A percentile compares a stretch with the other conserved stretches of the same genome.
These are phyloP conservation scores for Zoysia japonica DNA, from an alignment of 176 grass and related monocot genomes.

Conservation along the genomic window DNA sequence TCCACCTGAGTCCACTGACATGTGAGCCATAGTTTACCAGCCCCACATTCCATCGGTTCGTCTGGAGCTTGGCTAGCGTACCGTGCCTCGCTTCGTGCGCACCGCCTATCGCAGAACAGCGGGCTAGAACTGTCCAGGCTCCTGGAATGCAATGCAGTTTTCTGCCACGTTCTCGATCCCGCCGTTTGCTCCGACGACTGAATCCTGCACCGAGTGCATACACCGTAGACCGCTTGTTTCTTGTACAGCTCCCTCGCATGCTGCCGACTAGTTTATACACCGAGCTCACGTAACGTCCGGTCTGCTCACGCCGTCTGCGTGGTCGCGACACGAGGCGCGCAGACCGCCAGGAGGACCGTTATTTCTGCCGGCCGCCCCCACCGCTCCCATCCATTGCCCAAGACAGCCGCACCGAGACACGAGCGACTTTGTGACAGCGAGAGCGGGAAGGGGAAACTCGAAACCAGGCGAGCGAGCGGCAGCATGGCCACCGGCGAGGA, in stretches of 20 bases:
- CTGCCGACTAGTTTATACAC: neutral
- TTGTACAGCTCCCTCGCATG: neutral
- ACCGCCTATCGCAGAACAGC: neutral
- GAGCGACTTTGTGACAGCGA: constrained; percentile 26
- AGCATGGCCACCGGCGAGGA: constrained; percentile 43
- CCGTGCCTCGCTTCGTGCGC: neutral
- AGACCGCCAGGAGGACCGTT: constrained; percentile 33
- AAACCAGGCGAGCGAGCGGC: constrained; percentile 31
- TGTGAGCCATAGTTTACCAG: accelerated
- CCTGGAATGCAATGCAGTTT: constrained; percentile 27
- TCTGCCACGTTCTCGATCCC: constrained; percentile 26
- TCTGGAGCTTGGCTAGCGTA: neutral
- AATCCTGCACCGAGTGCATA: neutral
- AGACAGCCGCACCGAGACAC: constrained; percentile 9
- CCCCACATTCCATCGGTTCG: neutral
- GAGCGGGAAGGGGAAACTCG: constrained; percentile 64
- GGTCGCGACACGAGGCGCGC: neutral
- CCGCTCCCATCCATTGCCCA: constrained; percentile 27
- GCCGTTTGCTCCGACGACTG: constrained; percentile 4
- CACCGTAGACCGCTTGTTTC: neutral
- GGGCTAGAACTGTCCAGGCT: constrained; percentile 33
- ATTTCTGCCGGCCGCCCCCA: constrained; percentile 37
- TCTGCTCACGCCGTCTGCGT: constrained; percentile 38
- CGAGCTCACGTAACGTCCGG: neutral
- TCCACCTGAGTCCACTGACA: accelerated